Base-by-base conservation (phyloP, 352 stramenopile species). In the Phytophthora crassamura region DNA sequence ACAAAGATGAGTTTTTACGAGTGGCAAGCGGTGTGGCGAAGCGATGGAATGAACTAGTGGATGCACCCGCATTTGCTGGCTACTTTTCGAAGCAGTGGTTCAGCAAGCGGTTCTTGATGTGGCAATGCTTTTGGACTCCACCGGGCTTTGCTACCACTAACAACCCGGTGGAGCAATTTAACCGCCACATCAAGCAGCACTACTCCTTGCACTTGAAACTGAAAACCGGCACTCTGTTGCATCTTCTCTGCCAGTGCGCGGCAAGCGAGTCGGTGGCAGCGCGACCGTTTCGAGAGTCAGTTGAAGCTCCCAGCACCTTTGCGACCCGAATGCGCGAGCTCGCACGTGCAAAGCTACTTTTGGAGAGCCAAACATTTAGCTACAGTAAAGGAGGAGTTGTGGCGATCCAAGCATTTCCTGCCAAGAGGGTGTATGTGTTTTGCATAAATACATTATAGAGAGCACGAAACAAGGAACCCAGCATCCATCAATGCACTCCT, bases 91-190 rank as follows among this genome's bases (percentile, higher is more conserved):
- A 15, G 3, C n/a, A 62, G 16, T 54, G 42, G 54, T 22, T 73
- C 3, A 11, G 0, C n/a, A 36, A 41, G 5, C 20, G 40, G 0
- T 70, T 66, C 30, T 50, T 28, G 0, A 9, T 47, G 8, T 73
- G 63, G 50, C 43, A 70, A 9, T 62, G 36, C 10, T 38, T 34
- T 33, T 30, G 34, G 25, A 59, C 63, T 18, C 54, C 63, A 15
- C n/a, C 54, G 0, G 59, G 58, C 1, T 68, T 30, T 43, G 69
- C 69, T 2, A 72, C 56, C 7, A 72, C 58, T 0, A 77, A 73
- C 41, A 69, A 69, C 33, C 63, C 68, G 1, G 54, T 70, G 5
- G 69, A 77, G 15, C 64, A 70, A 22, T 77, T 70, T 35, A 73
- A 73, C 35, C 11, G 39, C 0, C 38, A 20, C 7, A 25, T 73